A percentile compares a stretch with the other conserved stretches of the same genome.
phyloP scores from a whole-genome alignment of 2,329 filamentous ascomycete genomes.

The Lizonia empirigonia region DNA sequence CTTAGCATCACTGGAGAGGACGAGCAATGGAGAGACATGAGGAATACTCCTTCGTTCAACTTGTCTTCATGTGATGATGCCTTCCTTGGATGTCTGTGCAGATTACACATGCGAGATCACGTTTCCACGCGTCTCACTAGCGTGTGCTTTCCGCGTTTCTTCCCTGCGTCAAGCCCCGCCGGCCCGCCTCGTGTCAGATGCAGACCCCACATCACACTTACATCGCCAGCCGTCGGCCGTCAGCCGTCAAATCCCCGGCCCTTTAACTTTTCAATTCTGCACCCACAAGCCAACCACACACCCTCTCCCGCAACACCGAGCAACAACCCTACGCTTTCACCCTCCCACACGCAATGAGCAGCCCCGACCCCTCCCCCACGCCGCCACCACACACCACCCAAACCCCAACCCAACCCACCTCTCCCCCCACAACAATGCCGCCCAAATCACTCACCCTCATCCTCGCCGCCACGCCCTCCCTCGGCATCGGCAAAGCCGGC shows the following conservation, averaged over 20 bases:
- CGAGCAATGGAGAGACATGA: background rate
- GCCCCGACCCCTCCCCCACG: background rate
- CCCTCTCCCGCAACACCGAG: no score
- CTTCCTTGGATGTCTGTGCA: background rate
- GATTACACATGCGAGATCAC: constrained; percentile 3
- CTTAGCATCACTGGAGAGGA: background rate
- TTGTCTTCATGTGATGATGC: no score
- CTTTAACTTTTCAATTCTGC: no score
- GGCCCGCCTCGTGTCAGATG: constrained; percentile 6
- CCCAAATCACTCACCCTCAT: constrained; percentile 77
- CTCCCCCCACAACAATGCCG: constrained; percentile 21
- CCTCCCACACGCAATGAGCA: constrained; percentile 16
- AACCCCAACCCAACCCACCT: background rate
- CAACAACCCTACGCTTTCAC: no score
- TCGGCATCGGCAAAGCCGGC: constrained; percentile 85
- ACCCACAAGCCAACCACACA: no score
- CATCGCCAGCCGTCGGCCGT: no score
- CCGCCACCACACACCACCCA: constrained; percentile 8
- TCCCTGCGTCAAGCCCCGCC: constrained; percentile 7
- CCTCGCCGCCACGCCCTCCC: constrained; percentile 85
- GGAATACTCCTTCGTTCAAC: background rate
- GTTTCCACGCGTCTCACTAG: constrained; percentile 18
- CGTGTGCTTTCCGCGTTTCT: constrained; percentile 12
- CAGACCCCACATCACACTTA: constrained; percentile 3
- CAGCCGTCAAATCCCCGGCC: no score